phyloP scores from a whole-genome alignment of 1,284 basidiomycete species.

The Blastosporella zonata region DNA sequence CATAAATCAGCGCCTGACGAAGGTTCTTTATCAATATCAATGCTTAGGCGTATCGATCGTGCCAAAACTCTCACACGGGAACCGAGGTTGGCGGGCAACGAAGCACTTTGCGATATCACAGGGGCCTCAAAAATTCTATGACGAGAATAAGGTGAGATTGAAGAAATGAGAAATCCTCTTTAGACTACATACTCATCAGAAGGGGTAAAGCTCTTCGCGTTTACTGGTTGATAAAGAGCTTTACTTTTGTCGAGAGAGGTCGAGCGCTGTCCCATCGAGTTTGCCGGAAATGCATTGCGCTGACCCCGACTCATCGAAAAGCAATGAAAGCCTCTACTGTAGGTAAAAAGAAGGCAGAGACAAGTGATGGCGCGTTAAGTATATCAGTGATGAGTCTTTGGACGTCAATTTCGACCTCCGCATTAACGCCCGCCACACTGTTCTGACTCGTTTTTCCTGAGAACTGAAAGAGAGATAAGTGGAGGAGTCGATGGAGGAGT shows the following conservation, averaged over 20 bases:
- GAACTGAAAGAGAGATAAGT: too few species aligned
- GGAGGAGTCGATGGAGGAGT: too few species aligned
- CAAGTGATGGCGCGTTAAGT: neutral
- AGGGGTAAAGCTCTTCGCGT: conserved; percentile 10
- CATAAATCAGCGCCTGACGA: conserved; percentile 3
- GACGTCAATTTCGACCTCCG: conserved; percentile 7
- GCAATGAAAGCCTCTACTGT: neutral
- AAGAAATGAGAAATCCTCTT: neutral
- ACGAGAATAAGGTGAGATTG: neutral
- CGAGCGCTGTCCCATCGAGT: neutral
- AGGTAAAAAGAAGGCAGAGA: neutral
- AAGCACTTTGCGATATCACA: neutral
- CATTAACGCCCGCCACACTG: neutral
- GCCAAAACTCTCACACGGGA: neutral
- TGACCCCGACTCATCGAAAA: neutral
- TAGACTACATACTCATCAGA: conserved; percentile 8
- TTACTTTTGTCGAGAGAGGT: neutral
- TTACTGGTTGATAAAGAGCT: conserved; percentile 4
- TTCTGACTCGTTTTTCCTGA: too few species aligned
- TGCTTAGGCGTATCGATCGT: neutral
- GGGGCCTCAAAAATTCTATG: conserved; percentile 3
- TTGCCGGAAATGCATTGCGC: neutral
- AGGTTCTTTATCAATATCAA: neutral
- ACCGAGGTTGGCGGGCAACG: neutral
- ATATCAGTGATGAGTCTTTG: conserved; percentile 1